Conservation (phyloP, 2,329 filamentous ascomycete species). For the Teratosphaeria nubilosa region DNA sequence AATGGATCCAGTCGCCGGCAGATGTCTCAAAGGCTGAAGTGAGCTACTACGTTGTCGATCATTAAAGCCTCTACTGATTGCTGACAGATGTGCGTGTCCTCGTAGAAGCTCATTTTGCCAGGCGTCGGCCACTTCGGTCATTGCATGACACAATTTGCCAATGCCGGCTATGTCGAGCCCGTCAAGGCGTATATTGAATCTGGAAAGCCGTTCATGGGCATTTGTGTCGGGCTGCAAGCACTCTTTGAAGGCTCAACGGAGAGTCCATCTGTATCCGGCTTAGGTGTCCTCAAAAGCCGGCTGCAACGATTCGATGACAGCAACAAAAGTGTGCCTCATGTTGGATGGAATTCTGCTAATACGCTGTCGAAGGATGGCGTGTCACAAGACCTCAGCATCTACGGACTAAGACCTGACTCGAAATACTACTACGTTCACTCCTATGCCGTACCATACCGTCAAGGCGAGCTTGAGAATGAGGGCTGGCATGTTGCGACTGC, state of each 20-base stretch:
- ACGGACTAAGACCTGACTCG: conserved; percentile 66
- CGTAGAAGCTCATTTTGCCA: conserved; percentile 81
- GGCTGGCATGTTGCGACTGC: conserved; percentile 92
- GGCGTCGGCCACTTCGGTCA: conserved; percentile 97
- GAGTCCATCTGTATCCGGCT: conserved; percentile 58
- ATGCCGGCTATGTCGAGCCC: conserved; percentile 73
- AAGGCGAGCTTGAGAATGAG: conserved; percentile 62
- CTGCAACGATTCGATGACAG: conserved; percentile 68
- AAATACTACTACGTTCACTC: conserved; percentile 99
- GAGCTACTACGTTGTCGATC: conserved; percentile 9
- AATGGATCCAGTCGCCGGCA: conserved; percentile 79
- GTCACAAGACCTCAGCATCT: conserved; percentile 49
- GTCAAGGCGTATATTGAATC: conserved; percentile 72
- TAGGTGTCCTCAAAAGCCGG: conserved; percentile 61
- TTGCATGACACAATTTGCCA: conserved; percentile 74
- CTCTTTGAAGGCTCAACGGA: conserved; percentile 82
- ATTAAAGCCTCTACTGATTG: conserved; percentile 16
- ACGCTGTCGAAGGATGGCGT: conserved; percentile 37
- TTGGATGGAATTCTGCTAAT: conserved; percentile 93
- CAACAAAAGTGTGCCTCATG: conserved; percentile 90
- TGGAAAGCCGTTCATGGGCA: conserved; percentile 96
- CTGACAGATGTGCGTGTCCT: conserved; percentile 16
- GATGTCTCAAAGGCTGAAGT: conserved; percentile 82
- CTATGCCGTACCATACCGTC: conserved; percentile 69
- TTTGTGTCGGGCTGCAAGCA: conserved; percentile 89